These are phyloP conservation scores for Nasturtium officinale DNA, from an alignment of 345 rosid genomes.

Conservation along the genomic window DNA sequence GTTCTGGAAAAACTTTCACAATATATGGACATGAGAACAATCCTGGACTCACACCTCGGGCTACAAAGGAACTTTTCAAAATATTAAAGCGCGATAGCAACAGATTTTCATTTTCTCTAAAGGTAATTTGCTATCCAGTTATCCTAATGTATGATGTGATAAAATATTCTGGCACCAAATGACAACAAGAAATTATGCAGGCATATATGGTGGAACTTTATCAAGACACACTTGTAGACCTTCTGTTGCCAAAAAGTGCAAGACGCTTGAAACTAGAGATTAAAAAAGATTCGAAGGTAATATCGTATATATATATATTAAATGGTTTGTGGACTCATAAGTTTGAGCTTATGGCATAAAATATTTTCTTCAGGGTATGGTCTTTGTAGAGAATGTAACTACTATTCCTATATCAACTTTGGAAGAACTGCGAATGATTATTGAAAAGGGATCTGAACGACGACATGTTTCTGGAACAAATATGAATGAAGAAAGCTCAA, in stretches of 20 bases:
- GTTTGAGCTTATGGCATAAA: constrained; percentile 18
- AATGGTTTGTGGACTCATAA: background rate
- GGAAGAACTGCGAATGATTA: constrained; percentile 71
- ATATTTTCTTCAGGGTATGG: constrained; percentile 74
- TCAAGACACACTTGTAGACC: constrained; percentile 92
- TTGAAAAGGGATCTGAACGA: constrained; percentile 78
- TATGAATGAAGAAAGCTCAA: constrained; percentile 96
- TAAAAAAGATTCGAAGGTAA: constrained; percentile 93
- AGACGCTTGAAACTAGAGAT: constrained; percentile 80
- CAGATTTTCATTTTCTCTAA: constrained; percentile 78
- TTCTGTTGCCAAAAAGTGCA: constrained; percentile 68
- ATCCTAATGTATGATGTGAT: background rate
- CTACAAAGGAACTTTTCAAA: constrained; percentile 83
- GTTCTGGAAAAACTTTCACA: constrained; percentile 97
- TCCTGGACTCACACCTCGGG: constrained; percentile 91
- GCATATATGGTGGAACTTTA: constrained; percentile 95
- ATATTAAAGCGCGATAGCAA: constrained; percentile 74
- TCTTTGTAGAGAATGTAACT: constrained; percentile 82
- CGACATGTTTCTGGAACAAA: constrained; percentile 89
- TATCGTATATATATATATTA: background rate
- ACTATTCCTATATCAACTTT: constrained; percentile 66
- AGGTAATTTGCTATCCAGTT: constrained; percentile 51
- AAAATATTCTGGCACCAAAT: constrained; percentile 4
- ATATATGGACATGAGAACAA: constrained; percentile 76
- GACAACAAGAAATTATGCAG: constrained; percentile 48